Percentiles rank a stretch among this genome's conserved stretches.
Conservation (phyloP, 1,284 basidiomycete species). For the Malassezia pachydermatis region DNA sequence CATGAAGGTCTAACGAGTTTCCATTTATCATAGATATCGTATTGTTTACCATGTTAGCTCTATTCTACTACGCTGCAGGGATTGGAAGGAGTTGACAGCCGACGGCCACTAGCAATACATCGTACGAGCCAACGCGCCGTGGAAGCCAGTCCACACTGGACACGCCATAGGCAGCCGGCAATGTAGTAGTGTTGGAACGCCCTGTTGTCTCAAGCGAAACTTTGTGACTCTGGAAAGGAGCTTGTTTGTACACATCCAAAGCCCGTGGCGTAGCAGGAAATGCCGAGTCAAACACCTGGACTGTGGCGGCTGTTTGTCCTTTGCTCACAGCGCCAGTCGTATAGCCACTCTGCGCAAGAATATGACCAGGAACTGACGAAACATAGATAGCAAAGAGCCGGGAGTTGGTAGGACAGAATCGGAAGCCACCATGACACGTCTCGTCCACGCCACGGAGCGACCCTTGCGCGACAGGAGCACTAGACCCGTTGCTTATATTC, state of each 20-base stretch:
- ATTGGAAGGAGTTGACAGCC: constrained; percentile 6
- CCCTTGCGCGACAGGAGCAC: neutral
- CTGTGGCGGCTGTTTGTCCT: neutral
- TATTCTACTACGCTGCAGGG: constrained; percentile 9
- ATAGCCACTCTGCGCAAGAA: neutral
- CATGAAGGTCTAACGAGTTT: constrained; percentile 41
- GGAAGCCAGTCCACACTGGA: constrained; percentile 9
- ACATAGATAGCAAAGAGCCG: constrained; percentile 9
- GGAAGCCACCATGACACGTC: neutral
- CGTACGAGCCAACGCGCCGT: constrained; percentile 7
- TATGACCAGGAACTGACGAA: neutral
- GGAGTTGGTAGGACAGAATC: constrained; percentile 12
- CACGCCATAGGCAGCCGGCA: constrained; percentile 4
- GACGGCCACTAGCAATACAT: constrained; percentile 13
- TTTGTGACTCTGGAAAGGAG: neutral
- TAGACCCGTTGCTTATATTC: constrained; percentile 2
- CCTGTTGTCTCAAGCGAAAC: constrained; percentile 8
- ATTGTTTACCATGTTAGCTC: neutral
- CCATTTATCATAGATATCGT: constrained; percentile 33
- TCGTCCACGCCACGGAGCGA: neutral
- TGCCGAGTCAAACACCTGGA: constrained; percentile 13
- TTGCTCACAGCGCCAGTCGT: neutral
- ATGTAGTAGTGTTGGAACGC: neutral
- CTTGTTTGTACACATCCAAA: constrained; percentile 4
- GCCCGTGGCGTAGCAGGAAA: constrained; percentile 8